Percentiles rank a stretch among this genome's conserved stretches.
These are phyloP conservation scores for Citrullus colocynthis DNA, from an alignment of 306 rosid genomes.

Conservation along the genomic window DNA sequence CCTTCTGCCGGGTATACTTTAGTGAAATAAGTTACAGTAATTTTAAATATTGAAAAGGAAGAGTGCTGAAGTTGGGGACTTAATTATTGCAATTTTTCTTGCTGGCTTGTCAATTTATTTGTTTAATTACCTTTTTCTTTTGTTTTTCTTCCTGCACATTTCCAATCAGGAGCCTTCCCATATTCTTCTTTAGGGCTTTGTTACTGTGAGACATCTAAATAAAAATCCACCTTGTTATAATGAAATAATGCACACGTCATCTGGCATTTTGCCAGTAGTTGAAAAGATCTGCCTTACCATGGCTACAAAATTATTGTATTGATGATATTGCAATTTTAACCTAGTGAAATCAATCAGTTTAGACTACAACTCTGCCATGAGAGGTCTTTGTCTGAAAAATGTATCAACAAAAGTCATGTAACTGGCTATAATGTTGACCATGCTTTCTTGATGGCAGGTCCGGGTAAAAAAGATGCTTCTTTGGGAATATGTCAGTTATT, in stretches of 20 bases:
- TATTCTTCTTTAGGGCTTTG: not conserved
- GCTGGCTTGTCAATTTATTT: not conserved
- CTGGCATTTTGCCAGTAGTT: not conserved
- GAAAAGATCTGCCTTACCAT: not conserved
- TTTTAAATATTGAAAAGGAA: not conserved
- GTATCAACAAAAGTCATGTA: not conserved
- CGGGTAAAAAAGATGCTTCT: constrained; percentile 35
- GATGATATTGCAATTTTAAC: not conserved
- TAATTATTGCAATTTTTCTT: not conserved
- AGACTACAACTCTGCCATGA: too few relatives aligned
- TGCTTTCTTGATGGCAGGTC: constrained; percentile 25
- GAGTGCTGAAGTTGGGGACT: not conserved
- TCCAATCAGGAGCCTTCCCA: not conserved
- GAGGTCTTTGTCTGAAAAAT: too few relatives aligned
- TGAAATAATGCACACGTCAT: not conserved
- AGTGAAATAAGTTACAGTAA: not conserved
- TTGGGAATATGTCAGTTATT: constrained; percentile 79
- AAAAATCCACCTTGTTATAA: not conserved
- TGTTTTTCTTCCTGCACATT: not conserved
- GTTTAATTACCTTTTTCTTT: not conserved
- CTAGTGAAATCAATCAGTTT: too few relatives aligned
- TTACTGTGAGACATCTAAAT: not conserved
- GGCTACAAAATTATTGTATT: not conserved
- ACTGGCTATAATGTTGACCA: constrained; percentile 8
- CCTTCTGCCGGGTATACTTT: not conserved